Base-by-base conservation (phyloP, 768 basidiomycete species). In the Lactarius evosmus region DNA sequence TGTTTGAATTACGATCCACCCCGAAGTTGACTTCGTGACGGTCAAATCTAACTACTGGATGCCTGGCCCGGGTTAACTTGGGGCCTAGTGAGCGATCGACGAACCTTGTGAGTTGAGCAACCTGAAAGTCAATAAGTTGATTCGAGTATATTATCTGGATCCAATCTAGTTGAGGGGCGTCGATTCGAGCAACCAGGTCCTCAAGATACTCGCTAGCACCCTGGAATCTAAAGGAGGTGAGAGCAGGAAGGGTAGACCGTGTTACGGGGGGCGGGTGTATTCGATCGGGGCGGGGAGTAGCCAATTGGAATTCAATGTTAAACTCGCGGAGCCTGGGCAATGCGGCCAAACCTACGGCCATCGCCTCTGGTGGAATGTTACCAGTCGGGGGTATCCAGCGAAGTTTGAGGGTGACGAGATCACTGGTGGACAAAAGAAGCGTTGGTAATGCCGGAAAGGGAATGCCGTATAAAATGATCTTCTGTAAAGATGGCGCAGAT, bases 61-160 rank as follows among this genome's bases (percentile, higher is more conserved):
- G 16, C 36, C 16, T 7, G 14, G 17, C 5, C 4, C 3, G 36
- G 36, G 36, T 38, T n/a, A n/a, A 38, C 16, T 38, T 38, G 5
- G 36, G 36, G 36, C 36, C 36, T 7, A 38, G 3, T 36, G 40
- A 17, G 6, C 34, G 53, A 22, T 14, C 2, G 11, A 55, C n/a
- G 22, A 55, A 55, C 16, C 8, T 14, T 27, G 17, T 1, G 14
- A 22, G 34, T 22, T 16, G 40, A 30, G 44, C 6, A 12, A 27
- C 25, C 22, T 19, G 4, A 16, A 88, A 89, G 30, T 38, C 38
- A 16, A 38, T 2, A 9, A 44, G 41, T 9, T n/a, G 44, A 11
- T 46, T 22, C n/a, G 12, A 2, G 44, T 46, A 46, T 2, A 1
- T 0, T 12, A 22, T 12, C 0, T 9, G 2, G 9, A 46, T 22